Conservation (phyloP, 2,329 filamentous ascomycete species). For the Fusarium pseudocircinatum region DNA sequence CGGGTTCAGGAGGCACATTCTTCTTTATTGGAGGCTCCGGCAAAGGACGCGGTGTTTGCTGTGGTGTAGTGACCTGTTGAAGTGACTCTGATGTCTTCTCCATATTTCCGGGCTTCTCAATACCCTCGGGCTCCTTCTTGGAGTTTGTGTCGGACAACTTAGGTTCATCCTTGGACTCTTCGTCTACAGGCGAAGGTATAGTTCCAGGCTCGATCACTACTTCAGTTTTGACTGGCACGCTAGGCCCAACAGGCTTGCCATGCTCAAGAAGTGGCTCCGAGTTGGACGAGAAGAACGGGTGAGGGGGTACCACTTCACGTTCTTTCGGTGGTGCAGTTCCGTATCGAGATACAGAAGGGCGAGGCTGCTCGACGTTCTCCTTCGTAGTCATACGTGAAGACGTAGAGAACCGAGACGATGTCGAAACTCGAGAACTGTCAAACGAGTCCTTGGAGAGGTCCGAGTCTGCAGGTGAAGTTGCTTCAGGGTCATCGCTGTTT, state of each 20-base stretch:
- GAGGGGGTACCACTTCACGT: not conserved
- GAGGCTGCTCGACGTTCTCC: conserved; percentile 20
- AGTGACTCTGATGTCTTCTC: not conserved
- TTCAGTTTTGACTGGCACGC: not conserved
- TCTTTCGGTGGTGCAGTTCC: conserved; percentile 14
- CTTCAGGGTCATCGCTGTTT: conserved; percentile 22
- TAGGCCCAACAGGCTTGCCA: not conserved
- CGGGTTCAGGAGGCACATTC: not conserved
- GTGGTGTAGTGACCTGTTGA: not conserved
- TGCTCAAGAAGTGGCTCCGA: not conserved
- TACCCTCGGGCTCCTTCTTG: accelerated
- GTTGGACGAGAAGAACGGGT: conserved; percentile 6
- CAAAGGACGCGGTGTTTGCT: not conserved
- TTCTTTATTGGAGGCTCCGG: not conserved
- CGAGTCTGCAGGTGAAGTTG: not conserved
- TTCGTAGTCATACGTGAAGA: conserved; percentile 25
- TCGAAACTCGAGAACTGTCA: conserved; percentile 16
- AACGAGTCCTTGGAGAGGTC: conserved; percentile 14
- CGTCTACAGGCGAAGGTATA: not conserved
- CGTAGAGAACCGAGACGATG: conserved; percentile 30
- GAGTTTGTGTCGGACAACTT: not conserved
- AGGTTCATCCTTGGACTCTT: not conserved
- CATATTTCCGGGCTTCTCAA: not conserved
- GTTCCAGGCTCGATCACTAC: not conserved
- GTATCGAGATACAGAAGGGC: conserved; percentile 12